phyloP scores from a whole-genome alignment of 176 grass and related monocot genomes.

The Pharus latifolius region DNA sequence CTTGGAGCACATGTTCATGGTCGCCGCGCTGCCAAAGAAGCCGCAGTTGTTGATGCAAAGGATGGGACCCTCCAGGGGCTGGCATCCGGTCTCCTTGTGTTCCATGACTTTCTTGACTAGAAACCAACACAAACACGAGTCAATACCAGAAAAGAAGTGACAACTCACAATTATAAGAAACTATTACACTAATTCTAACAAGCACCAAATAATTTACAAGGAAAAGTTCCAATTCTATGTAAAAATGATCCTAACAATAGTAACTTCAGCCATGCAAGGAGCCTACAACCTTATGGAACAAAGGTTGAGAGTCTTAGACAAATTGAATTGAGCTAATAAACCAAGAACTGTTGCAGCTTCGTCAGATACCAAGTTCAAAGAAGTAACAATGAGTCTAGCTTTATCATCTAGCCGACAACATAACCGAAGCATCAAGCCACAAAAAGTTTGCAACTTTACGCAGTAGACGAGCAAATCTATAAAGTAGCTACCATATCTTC shows the following conservation, averaged over 20 bases:
- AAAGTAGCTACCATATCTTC: conserved; percentile 41
- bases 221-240: neutral
- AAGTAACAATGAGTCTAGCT: neutral
- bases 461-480: conserved; percentile 33
- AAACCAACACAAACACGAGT: neutral
- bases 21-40: conserved; percentile 77
- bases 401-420: conserved; percentile 19
- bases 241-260: neutral
- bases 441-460: conserved; percentile 22
- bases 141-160: neutral
- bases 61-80: conserved; percentile 66
- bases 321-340: too few species aligned
- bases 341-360: neutral
- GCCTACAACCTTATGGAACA: neutral
- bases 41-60: conserved; percentile 97
- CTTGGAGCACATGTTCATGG: conserved; percentile 98
- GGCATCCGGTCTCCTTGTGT: conserved; percentile 84
- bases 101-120: conserved; percentile 57
- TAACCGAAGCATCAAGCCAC: conserved; percentile 4
- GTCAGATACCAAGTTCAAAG: neutral
- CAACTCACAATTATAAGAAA: too few species aligned
- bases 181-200: too few species aligned
- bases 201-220: neutral
- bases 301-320: too few species aligned
- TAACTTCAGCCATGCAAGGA: too few species aligned